These are phyloP conservation scores for Fusarium nurragi DNA, from an alignment of 2,329 filamentous ascomycete genomes.

Conservation along the genomic window DNA sequence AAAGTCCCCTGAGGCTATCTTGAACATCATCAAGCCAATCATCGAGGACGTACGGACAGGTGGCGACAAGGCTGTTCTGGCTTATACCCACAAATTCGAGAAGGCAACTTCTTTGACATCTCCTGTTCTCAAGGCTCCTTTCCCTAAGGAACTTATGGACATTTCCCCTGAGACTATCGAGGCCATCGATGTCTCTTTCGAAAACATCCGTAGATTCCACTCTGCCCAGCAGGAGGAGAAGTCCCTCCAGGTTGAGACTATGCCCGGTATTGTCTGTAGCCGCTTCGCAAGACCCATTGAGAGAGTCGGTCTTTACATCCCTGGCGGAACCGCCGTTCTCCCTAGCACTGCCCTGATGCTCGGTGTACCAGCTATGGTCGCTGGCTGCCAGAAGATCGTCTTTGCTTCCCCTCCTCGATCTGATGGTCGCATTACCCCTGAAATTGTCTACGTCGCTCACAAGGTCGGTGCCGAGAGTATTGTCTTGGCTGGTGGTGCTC, in stretches of 20 bases:
- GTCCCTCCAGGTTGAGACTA: constrained; percentile 88
- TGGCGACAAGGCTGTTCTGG: constrained; percentile 87
- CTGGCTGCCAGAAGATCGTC: constrained; percentile 94
- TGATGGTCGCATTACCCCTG: constrained; percentile 91
- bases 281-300: constrained; percentile 94
- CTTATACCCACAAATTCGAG: constrained; percentile 98
- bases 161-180: constrained; percentile 83
- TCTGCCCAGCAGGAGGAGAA: constrained; percentile 87
- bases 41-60: constrained; percentile 85
- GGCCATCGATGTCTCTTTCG: constrained; percentile 93
- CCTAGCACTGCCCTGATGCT: constrained; percentile 98
- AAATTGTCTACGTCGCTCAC: constrained; percentile 97
- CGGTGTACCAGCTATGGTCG: constrained; percentile 96
- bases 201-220: constrained; percentile 96
- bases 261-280: constrained; percentile 95
- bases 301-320: constrained; percentile 94
- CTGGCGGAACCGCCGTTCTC: constrained; percentile 95
- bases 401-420: constrained; percentile 89
- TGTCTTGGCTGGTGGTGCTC: constrained; percentile 92
- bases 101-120: constrained; percentile 91
- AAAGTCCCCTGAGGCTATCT: constrained; percentile 91
- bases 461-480: constrained; percentile 97
- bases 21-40: constrained; percentile 90
- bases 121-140: constrained; percentile 89
- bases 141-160: constrained; percentile 85